Percentiles rank a stretch among this genome's conserved stretches.
Conservation (phyloP, 257 asterid genomes). For the Solanum microdontum region DNA sequence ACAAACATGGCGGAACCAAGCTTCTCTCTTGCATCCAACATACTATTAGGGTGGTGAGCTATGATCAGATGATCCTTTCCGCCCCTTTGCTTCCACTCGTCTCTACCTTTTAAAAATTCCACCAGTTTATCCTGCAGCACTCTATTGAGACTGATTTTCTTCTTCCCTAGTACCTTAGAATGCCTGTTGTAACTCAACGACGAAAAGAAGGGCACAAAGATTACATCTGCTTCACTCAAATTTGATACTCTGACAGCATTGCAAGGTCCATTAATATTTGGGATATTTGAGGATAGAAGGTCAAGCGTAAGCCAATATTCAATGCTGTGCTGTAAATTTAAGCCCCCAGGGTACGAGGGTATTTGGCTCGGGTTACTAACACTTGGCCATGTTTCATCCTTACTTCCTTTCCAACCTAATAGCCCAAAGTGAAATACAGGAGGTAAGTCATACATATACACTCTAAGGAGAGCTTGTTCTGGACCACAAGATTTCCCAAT, state of each 20-base stretch:
- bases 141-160: conserved; percentile 23
- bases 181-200: conserved; percentile 68
- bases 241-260: conserved; percentile 41
- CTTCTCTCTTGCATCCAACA: conserved; percentile 47
- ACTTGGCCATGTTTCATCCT: conserved; percentile 52
- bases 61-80: conserved; percentile 69
- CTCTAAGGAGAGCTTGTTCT: conserved; percentile 37
- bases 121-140: conserved; percentile 52
- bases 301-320: conserved; percentile 86
- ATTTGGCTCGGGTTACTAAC: conserved; percentile 13
- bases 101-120: conserved; percentile 30
- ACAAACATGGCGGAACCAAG: conserved; percentile 57
- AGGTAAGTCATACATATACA: conserved; percentile 69
- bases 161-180: conserved; percentile 32
- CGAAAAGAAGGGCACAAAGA: conserved; percentile 69
- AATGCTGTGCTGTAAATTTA: conserved; percentile 60
- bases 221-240: conserved; percentile 45
- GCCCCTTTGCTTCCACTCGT: conserved; percentile 46
- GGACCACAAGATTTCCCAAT: conserved; percentile 24
- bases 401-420: conserved; percentile 40
- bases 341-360: conserved; percentile 75
- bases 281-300: conserved; percentile 46
- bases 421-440: conserved; percentile 72
- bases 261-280: conserved; percentile 42
- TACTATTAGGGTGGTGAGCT: conserved; percentile 79